A percentile compares a stretch with the other conserved stretches of the same genome.
Conservation (phyloP, 495 filamentous ascomycete genomes). For the Pseudotulostoma volvatum region DNA sequence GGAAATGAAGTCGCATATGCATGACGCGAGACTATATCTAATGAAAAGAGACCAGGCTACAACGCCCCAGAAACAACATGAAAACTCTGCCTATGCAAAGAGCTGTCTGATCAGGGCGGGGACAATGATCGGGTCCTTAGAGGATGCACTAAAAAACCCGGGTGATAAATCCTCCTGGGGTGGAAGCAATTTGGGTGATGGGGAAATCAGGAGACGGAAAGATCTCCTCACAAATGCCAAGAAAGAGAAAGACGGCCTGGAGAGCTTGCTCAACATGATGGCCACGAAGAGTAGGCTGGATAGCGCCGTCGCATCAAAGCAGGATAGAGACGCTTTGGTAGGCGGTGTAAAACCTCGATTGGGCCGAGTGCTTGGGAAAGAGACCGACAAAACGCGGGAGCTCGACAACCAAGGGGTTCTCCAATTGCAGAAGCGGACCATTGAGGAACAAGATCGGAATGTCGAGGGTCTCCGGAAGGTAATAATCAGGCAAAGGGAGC, state of each 20-base stretch:
- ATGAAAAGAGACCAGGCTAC: slow-evolving; percentile 60
- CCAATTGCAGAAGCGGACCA: slow-evolving; percentile 68
- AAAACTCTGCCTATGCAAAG: slow-evolving; percentile 70
- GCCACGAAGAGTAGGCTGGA: slow-evolving; percentile 38
- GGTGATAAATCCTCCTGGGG: slow-evolving; percentile 13
- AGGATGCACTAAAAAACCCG: slow-evolving; percentile 48
- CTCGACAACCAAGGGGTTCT: slow-evolving; percentile 80
- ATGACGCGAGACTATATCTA: slow-evolving; percentile 62
- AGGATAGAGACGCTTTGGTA: slow-evolving; percentile 41
- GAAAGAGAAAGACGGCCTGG: slow-evolving; percentile 75
- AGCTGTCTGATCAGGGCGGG: slow-evolving; percentile 60
- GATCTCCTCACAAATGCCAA: slow-evolving; percentile 63
- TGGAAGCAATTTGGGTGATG: slow-evolving; percentile 47
- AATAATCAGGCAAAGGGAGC: slow-evolving; percentile 65
- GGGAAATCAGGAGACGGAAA: slow-evolving; percentile 66
- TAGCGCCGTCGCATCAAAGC: slow-evolving; percentile 29
- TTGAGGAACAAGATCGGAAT: slow-evolving; percentile 71
- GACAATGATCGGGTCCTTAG: slow-evolving; percentile 47
- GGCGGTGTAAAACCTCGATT: slow-evolving; percentile 11
- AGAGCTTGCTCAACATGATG: slow-evolving; percentile 61
- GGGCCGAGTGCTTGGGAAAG: slow-evolving; percentile 58
- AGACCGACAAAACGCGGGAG: slow-evolving; percentile 78
- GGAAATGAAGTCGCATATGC: slow-evolving; percentile 66
- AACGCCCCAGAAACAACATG: slow-evolving; percentile 50
- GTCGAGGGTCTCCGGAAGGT: slow-evolving; percentile 61